A percentile compares a stretch with the other conserved stretches of the same genome.
Conservation (phyloP, 192 early-diverging fungal genomes). For the Rhizophagus sp. region DNA sequence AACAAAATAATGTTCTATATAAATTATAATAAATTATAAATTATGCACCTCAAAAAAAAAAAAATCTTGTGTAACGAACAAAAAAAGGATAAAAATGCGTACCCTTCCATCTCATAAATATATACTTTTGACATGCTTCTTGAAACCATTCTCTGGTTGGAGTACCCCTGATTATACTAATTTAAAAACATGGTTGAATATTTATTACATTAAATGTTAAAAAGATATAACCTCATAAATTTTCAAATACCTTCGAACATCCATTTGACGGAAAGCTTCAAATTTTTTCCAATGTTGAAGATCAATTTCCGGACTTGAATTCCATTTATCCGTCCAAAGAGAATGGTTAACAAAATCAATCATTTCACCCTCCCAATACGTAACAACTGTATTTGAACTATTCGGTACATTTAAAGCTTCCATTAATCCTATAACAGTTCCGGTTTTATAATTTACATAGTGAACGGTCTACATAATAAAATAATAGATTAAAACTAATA, state of each 20-base stretch:
- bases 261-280: slow-evolving; percentile 41
- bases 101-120: slow-evolving; percentile 76
- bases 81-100: background rate
- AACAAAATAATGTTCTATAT: slow-evolving; percentile 57
- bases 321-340: slow-evolving; percentile 61
- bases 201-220: background rate
- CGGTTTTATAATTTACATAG: slow-evolving; percentile 40
- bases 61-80: background rate
- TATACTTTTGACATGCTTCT: slow-evolving; percentile 56
- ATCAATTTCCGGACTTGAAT: slow-evolving; percentile 43
- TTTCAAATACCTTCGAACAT: slow-evolving; percentile 24
- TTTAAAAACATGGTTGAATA: background rate
- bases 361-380: slow-evolving; percentile 69
- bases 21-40: background rate
- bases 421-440: slow-evolving; percentile 55
- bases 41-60: too few relatives aligned
- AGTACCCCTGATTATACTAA: slow-evolving; percentile 33
- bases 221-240: background rate
- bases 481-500: background rate
- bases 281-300: slow-evolving; percentile 47
- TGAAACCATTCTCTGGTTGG: slow-evolving; percentile 44
- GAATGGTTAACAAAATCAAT: slow-evolving; percentile 61
- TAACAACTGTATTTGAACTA: slow-evolving; percentile 50
- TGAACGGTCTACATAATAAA: slow-evolving; percentile 37
- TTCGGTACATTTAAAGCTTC: slow-evolving; percentile 58